phyloP scores from a whole-genome alignment of 2,329 filamentous ascomycete genomes.

The Epichloe elymi region DNA sequence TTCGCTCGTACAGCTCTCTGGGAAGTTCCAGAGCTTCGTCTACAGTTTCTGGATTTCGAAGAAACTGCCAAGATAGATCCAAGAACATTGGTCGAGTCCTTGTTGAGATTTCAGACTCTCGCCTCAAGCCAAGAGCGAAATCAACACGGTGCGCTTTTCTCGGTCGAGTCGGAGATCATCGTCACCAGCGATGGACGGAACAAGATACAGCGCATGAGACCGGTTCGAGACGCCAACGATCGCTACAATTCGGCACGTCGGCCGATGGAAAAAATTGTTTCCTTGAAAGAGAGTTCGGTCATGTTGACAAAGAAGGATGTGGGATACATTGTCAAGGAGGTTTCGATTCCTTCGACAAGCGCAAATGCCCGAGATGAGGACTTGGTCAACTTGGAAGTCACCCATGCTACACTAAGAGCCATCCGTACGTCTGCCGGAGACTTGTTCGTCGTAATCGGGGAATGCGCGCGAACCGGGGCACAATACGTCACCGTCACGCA shows the following conservation, averaged over 20 bases:
- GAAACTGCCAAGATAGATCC: background rate
- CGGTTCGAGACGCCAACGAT: background rate
- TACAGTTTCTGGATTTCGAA: constrained; percentile 4
- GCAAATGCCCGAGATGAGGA: background rate
- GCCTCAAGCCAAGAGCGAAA: background rate
- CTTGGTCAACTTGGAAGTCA: background rate
- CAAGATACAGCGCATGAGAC: background rate
- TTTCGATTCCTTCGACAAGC: background rate
- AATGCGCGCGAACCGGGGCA: background rate
- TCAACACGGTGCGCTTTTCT: background rate
- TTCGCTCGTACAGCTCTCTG: background rate
- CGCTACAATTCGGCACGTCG: constrained; percentile 1
- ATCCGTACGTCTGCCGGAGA: background rate
- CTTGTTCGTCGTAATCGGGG: background rate
- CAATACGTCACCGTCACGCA: background rate
- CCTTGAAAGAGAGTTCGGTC: background rate
- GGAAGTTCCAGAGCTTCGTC: background rate
- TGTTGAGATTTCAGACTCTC: background rate
- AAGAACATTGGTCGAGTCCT: background rate
- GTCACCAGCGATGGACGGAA: background rate
- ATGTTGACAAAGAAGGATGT: background rate
- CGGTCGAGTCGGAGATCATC: constrained; percentile 1
- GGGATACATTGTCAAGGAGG: background rate
- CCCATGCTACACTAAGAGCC: background rate
- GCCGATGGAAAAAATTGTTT: background rate